phyloP scores from a whole-genome alignment of 257 asterid genomes.

The Euphrasia confusa region DNA sequence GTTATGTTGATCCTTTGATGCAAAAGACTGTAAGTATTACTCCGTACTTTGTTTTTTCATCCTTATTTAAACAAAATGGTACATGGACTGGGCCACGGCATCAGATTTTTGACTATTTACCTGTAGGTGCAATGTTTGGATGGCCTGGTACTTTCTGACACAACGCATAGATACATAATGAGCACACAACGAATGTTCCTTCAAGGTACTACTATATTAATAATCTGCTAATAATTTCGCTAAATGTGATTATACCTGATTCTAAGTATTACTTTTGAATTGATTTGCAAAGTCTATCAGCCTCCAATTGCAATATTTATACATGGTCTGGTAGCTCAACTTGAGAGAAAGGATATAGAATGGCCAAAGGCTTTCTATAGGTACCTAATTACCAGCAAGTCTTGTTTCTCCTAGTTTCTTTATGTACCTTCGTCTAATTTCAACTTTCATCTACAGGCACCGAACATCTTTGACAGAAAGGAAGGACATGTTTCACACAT shows the following conservation, averaged over 20 bases:
- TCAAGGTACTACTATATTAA: constrained; percentile 49
- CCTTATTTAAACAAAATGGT: constrained; percentile 4
- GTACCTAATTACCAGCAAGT: constrained; percentile 32
- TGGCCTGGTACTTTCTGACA: constrained; percentile 66
- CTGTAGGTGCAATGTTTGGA: constrained; percentile 79
- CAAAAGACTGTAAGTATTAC: constrained; percentile 73
- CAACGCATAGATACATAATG: constrained; percentile 60
- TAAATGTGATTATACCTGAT: constrained; percentile 13
- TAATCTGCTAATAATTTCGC: constrained; percentile 21
- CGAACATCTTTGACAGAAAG: constrained; percentile 63
- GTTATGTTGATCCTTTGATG: constrained; percentile 88
- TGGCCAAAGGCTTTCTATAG: constrained; percentile 96
- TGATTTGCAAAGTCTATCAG: constrained; percentile 68
- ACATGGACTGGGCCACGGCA: background rate
- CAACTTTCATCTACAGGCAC: constrained; percentile 38
- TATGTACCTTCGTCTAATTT: constrained; percentile 17
- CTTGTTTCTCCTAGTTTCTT: constrained; percentile 16
- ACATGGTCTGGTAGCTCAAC: constrained; percentile 71
- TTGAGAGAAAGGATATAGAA: constrained; percentile 67
- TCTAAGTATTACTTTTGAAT: constrained; percentile 22
- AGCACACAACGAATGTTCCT: constrained; percentile 81
- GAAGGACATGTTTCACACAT: constrained; percentile 63
- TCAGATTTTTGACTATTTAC: constrained; percentile 19
- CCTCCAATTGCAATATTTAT: constrained; percentile 70
- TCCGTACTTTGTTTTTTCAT: constrained; percentile 1